phyloP scores from a whole-genome alignment of 1,284 basidiomycete genomes.

The Veloporphyrellus conicus region DNA sequence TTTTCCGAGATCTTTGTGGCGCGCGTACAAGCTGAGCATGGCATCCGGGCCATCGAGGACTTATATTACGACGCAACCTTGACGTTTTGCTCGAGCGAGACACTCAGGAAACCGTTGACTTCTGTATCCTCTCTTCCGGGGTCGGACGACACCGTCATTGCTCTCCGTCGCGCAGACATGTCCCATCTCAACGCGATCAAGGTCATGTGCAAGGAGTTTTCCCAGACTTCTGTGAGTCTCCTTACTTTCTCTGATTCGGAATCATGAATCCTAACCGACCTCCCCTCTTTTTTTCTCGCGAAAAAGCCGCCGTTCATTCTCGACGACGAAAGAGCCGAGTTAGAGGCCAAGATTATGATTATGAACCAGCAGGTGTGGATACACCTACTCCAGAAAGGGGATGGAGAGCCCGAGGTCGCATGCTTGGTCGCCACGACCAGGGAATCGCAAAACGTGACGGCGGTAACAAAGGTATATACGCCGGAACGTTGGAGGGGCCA shows the following conservation, averaged over 20 bases:
- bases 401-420: conserved; percentile 42
- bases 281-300: too few species aligned
- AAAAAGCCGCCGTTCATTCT: conserved; percentile 59
- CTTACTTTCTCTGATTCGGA: neutral
- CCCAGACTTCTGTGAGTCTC: conserved; percentile 49
- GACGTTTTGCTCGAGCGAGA: conserved; percentile 47
- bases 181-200: conserved; percentile 46
- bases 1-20: conserved; percentile 50
- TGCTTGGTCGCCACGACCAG: conserved; percentile 58
- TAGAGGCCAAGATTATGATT: conserved; percentile 53
- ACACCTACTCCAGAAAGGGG: conserved; percentile 38
- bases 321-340: conserved; percentile 36
- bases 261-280: too few species aligned
- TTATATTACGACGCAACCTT: conserved; percentile 64
- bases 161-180: conserved; percentile 42
- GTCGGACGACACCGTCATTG: conserved; percentile 27
- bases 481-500: conserved; percentile 37
- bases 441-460: conserved; percentile 38
- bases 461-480: conserved; percentile 52
- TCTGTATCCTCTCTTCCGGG: conserved; percentile 21
- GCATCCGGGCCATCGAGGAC: conserved; percentile 19
- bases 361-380: conserved; percentile 55
- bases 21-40: conserved; percentile 37
- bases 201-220: conserved; percentile 52
- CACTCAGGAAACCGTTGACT: conserved; percentile 35